Percentiles rank a stretch among this genome's conserved stretches.
phyloP scores from a whole-genome alignment of 2,329 filamentous ascomycete species.

The Chaetomium globosum region DNA sequence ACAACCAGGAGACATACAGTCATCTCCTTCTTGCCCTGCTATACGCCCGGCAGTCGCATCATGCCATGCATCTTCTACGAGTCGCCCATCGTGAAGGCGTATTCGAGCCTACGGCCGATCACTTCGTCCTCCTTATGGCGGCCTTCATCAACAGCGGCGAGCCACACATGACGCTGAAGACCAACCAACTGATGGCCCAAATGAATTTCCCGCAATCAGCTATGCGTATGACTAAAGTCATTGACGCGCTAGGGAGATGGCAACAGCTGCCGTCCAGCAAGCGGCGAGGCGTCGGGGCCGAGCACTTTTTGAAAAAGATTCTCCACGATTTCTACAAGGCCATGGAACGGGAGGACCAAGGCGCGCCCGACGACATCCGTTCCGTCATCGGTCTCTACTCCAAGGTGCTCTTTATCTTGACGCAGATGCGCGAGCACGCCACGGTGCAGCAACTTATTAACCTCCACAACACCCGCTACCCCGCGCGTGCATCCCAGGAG shows the following conservation, averaged over 20 bases:
- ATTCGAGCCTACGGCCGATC: slow-evolving; percentile 52
- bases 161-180: slow-evolving; percentile 46
- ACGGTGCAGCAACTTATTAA: slow-evolving; percentile 50
- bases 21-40: slow-evolving; percentile 54
- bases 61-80: slow-evolving; percentile 54
- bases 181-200: slow-evolving; percentile 50
- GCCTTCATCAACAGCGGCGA: slow-evolving; percentile 53
- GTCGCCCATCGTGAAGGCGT: slow-evolving; percentile 48
- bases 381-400: slow-evolving; percentile 44
- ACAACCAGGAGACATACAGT: slow-evolving; percentile 55
- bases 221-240: slow-evolving; percentile 48
- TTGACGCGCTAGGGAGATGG: slow-evolving; percentile 47
- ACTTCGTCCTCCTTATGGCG: slow-evolving; percentile 58
- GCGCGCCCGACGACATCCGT: slow-evolving; percentile 21
- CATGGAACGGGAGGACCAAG: slow-evolving; percentile 33
- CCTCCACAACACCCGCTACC: slow-evolving; percentile 56
- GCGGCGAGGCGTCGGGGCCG: slow-evolving; percentile 28
- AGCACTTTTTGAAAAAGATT: slow-evolving; percentile 41
- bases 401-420: slow-evolving; percentile 48
- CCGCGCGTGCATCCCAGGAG: slow-evolving; percentile 44
- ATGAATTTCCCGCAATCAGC: slow-evolving; percentile 49
- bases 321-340: slow-evolving; percentile 44
- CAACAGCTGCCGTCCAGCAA: slow-evolving; percentile 36
- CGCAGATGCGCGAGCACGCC: slow-evolving; percentile 44
- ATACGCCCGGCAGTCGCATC: slow-evolving; percentile 52